phyloP scores from a whole-genome alignment of 169 alveolate species.

The Prorocentrum cordatum region DNA sequence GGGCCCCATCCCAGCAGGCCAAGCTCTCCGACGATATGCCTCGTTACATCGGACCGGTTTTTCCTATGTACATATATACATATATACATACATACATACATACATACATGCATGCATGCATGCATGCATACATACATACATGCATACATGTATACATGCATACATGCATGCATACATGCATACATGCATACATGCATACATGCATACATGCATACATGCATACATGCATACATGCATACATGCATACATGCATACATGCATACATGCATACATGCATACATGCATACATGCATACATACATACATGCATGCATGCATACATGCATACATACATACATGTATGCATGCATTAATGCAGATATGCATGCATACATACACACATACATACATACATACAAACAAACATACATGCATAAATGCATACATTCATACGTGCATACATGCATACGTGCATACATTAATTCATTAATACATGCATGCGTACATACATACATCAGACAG shows the following conservation, averaged over 20 bases:
- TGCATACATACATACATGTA: not conserved
- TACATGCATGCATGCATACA: not conserved
- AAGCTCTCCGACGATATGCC: no score
- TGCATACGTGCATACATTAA: not conserved
- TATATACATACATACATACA: no score
- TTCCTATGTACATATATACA: not conserved
- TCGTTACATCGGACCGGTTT: no score
- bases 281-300: slow-evolving; percentile 9
- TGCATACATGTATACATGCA: not conserved
- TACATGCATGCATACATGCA: not conserved
- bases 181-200: not conserved
- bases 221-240: not conserved
- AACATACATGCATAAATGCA: not conserved
- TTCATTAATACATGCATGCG: no score
- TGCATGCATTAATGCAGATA: not conserved
- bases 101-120: not conserved
- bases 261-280: slow-evolving; percentile 62
- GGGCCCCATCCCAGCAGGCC: no score
- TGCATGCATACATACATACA: not conserved
- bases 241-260: not conserved
- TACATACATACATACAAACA: not conserved
- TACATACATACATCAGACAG: no score
- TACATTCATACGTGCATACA: not conserved
- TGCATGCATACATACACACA: not conserved
- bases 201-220: not conserved